Evolutionary conservation across 2,329 filamentous ascomycete species (phyloP), one percentile per base, ranked within the genome.

Genomic region (Chaetomiaceae sp.): DNA sequence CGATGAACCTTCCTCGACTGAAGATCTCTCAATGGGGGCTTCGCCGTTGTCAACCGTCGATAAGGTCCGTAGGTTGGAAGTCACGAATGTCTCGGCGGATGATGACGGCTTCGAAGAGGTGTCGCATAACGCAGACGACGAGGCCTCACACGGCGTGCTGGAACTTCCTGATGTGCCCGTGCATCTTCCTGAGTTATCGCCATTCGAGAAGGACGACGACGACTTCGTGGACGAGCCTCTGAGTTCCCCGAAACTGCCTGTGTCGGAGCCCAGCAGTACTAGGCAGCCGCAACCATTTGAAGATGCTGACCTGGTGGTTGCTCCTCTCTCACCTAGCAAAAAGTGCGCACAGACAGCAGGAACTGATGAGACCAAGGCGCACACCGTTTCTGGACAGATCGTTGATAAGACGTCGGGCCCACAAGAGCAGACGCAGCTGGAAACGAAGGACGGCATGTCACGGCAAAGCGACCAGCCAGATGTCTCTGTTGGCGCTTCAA

Each of bases 61-160:
- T 58, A 82, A 84, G 52, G 78, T 82, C 46, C 87, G 87, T 48
- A 79, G 77, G 42, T 75, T 91, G 1, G 89, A 92, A 61, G 82
- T 92, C 13, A 87, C 86, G 48, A 95, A 94, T 63, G 84, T 82
- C 14, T 86, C 87, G 11, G 90, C 46, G 3, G 63, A 96, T 60
- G 89, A 94, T 58, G 94, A 97, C 66, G 89, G 89, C 1, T 97
- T 96, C 64, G 94, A 99, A 67, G 90, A 96, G 69, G 91, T 97
- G 9, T 79, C 80, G 30, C 78, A 80, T 43, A 74, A 75, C 41
- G 85, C 84, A 27, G 86, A 90, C 16, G 87, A 91, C 56, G 85
- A 89, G 46, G 81, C 80, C 2, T 87, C 85, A 33, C 82, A 87
- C 57, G 82, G 87, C 57, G 81, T 87, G 54, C 76, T 79, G 27